Percentiles rank a stretch among this genome's conserved stretches.
Conservation (phyloP, 2,329 filamentous ascomycete species). For the Apiospora arundinis region DNA sequence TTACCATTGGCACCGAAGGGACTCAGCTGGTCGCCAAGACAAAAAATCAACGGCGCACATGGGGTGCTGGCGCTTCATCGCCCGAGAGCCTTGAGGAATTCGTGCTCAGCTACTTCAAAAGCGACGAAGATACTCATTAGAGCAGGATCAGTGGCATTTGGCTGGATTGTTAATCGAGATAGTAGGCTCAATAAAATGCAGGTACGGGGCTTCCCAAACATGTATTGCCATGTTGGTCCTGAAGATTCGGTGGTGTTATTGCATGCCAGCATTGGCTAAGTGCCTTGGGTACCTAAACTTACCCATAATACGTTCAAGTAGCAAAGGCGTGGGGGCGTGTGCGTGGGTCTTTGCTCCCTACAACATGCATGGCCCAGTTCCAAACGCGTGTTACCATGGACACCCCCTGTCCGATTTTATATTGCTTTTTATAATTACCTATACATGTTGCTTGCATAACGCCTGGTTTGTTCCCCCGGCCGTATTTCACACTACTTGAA, state of each 20-base stretch:
- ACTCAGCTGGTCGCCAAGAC: slow-evolving; percentile 11
- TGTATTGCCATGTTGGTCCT: background rate
- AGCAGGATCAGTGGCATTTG: background rate
- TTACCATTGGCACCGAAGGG: slow-evolving; percentile 28
- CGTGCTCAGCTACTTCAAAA: slow-evolving; percentile 4
- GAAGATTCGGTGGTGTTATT: too few relatives aligned
- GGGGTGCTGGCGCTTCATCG: background rate
- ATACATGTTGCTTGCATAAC: too few relatives aligned
- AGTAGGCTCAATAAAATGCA: background rate
- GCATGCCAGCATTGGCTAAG: too few relatives aligned
- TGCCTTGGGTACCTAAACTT: too few relatives aligned
- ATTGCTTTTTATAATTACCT: too few relatives aligned
- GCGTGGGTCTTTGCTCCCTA: background rate
- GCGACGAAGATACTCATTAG: background rate
- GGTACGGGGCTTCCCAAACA: background rate
- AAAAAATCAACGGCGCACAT: background rate
- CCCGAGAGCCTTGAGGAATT: slow-evolving; percentile 1
- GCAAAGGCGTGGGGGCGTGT: background rate
- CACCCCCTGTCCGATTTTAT: too few relatives aligned
- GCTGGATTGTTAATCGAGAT: background rate
- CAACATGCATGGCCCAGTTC: background rate
- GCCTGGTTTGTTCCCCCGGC: too few relatives aligned
- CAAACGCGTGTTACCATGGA: background rate
- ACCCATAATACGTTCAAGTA: background rate
- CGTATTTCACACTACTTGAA: background rate